Evolutionary conservation across 495 filamentous ascomycete genomes (phyloP).

Genomic region (Astrothelium macrocarpum): DNA sequence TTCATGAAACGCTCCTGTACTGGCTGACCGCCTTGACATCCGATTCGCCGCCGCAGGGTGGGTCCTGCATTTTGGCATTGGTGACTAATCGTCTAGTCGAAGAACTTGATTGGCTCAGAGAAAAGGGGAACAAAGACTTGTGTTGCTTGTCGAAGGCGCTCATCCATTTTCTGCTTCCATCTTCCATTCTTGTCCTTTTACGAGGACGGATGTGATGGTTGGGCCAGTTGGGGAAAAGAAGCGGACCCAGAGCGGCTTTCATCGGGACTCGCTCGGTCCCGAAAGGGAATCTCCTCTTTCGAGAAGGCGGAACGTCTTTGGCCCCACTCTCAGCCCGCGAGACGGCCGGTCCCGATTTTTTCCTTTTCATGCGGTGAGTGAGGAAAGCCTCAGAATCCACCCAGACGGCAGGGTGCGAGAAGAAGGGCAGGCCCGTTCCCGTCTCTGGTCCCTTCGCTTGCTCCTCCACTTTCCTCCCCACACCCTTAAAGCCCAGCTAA

Average conservation of each 20-base stretch:
- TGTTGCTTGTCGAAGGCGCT: background rate
- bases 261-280: background rate
- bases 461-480: background rate
- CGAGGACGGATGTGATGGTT: background rate
- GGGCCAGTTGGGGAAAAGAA: background rate
- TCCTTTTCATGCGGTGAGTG: background rate
- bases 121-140: background rate
- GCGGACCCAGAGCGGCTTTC: background rate
- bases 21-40: background rate
- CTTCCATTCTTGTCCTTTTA: too few species aligned
- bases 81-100: background rate
- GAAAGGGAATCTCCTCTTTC: too few species aligned
- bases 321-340: too few species aligned
- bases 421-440: conserved; percentile 6
- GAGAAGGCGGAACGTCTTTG: too few species aligned
- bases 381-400: background rate
- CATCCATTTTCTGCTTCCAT: background rate
- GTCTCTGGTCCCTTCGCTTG: background rate
- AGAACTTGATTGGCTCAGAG: background rate
- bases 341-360: too few species aligned
- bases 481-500: background rate
- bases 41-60: background rate
- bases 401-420: background rate
- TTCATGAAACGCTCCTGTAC: background rate
- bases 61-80: background rate